Percentiles rank a stretch among this genome's conserved stretches.
phyloP scores from a whole-genome alignment of 179 eudicot species.

The Corrigiola litoralis region DNA sequence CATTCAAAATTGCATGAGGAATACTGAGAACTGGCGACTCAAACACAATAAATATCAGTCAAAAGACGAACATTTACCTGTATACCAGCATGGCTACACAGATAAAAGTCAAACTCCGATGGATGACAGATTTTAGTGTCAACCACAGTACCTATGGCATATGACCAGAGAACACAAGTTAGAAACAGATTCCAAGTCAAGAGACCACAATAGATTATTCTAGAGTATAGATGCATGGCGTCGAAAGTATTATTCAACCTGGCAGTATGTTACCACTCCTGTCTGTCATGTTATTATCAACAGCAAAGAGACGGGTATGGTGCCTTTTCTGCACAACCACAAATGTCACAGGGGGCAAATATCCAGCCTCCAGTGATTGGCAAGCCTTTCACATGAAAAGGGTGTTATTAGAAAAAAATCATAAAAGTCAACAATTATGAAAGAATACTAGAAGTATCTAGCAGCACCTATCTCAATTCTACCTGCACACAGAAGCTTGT shows the following conservation, averaged over 20 bases:
- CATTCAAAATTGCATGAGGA: not conserved
- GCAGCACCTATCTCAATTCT: too few species aligned
- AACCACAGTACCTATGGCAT: constrained; percentile 75
- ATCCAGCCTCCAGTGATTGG: constrained; percentile 70
- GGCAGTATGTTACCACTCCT: constrained; percentile 88
- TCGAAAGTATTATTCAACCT: too few species aligned
- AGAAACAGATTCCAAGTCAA: too few species aligned
- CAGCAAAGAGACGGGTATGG: constrained; percentile 82
- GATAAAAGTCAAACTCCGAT: constrained; percentile 84
- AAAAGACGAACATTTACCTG: constrained; percentile 36
- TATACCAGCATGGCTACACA: constrained; percentile 94
- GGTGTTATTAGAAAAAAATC: not conserved
- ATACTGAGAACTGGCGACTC: not conserved
- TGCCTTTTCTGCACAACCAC: constrained; percentile 93
- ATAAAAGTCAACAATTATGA: not conserved
- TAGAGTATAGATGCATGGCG: too few species aligned
- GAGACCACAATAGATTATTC: too few species aligned
- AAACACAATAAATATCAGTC: too few species aligned
- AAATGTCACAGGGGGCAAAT: constrained; percentile 86
- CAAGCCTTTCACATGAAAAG: constrained; percentile 53
- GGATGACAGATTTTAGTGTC: constrained; percentile 95
- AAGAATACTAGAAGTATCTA: too few species aligned
- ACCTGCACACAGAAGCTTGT: too few species aligned
- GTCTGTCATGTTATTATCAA: constrained; percentile 54
- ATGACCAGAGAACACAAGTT: too few species aligned